Conservation (phyloP, 2,329 filamentous ascomycete genomes). For the Spiromastix sp. region DNA sequence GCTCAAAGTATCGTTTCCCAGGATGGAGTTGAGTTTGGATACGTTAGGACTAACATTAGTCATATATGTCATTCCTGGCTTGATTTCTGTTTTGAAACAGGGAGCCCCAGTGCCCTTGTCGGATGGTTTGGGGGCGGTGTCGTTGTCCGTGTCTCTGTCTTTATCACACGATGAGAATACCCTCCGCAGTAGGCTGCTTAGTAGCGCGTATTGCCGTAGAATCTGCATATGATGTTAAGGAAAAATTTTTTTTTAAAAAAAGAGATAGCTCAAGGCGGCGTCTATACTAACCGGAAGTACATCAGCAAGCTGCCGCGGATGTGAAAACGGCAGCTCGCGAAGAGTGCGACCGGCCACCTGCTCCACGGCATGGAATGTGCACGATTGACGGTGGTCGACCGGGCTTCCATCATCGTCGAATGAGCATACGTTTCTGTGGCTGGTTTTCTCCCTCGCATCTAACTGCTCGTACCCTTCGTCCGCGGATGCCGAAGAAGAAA, state of each 20-base stretch:
- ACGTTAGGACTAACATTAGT: conserved; percentile 34
- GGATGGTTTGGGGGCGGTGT: no score
- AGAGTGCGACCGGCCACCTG: conserved; percentile 30
- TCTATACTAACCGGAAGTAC: conserved; percentile 28
- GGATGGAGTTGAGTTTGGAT: conserved; percentile 49
- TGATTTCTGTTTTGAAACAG: conserved; percentile 2
- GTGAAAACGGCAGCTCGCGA: conserved; percentile 33
- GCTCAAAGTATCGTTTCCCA: conserved; percentile 10
- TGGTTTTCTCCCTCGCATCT: conserved; percentile 21
- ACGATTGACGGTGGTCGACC: conserved; percentile 27
- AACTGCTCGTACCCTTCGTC: conserved; percentile 15
- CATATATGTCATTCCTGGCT: conserved; percentile 8
- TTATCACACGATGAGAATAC: conserved; percentile 17
- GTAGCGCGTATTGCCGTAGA: conserved; percentile 34
- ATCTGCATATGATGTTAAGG: conserved; percentile 17
- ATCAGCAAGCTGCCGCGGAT: conserved; percentile 35
- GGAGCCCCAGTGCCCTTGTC: no score
- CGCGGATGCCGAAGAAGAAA: conserved; percentile 17
- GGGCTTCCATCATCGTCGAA: conserved; percentile 21
- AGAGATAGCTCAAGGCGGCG: neutral
- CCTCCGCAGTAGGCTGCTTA: conserved; percentile 29
- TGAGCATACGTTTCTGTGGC: conserved; percentile 21
- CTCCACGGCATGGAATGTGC: conserved; percentile 34
- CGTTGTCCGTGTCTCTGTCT: neutral
- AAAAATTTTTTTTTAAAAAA: neutral